Evolutionary conservation across 2,329 filamentous ascomycete species (phyloP), one percentile per base, ranked within the genome.

Genomic region (Penicillium vulpinum): DNA sequence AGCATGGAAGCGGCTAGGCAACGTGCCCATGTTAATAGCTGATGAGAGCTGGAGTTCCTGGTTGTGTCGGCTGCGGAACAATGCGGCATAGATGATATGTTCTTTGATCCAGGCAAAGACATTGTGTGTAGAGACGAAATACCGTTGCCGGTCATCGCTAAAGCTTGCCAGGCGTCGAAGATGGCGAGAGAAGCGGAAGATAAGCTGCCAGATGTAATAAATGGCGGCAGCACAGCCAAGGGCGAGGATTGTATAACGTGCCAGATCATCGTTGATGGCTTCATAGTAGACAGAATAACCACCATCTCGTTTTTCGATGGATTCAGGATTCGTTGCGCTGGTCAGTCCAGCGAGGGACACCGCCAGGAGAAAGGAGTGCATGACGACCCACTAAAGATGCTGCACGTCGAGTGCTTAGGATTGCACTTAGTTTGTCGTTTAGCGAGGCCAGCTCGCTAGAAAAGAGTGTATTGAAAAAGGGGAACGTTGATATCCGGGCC

Each of bases 141-240:
- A 96, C 59, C 84, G 81, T 73, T 96, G 92, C 1, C 82, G 88
- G 62, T 90, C 88, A 76, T 91, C 91, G 77, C 84, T 88, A 63
- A 96, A 82, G 68, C 87, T 91, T 40, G 88, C 83, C 43, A 96
- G 80, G 26, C 84, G 88, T 61, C 92, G 85, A 36, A 92, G 78
- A 69, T 94, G 88, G 63, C 83, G 85, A 56, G 84, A 78, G 55
- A 89, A 75, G 53, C 83, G 80, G 49, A 85, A 81, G 53, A 79
- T 75, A 61, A 87, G 73, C 59, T 88, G 85, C 84, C 90, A 93
- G 61, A 87, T 65, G 61, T 90, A 80, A 65, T 92, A 80, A 48
- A 82, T 80, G 35, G 73, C 81, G 13, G 88, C 82, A 50, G 92
- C 79, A 49, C 82, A 81, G 51, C 85, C 85, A 72, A 89, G 86